Evolutionary conservation across 2,329 filamentous ascomycete species (phyloP).

Genomic region (Ustulina deusta): DNA sequence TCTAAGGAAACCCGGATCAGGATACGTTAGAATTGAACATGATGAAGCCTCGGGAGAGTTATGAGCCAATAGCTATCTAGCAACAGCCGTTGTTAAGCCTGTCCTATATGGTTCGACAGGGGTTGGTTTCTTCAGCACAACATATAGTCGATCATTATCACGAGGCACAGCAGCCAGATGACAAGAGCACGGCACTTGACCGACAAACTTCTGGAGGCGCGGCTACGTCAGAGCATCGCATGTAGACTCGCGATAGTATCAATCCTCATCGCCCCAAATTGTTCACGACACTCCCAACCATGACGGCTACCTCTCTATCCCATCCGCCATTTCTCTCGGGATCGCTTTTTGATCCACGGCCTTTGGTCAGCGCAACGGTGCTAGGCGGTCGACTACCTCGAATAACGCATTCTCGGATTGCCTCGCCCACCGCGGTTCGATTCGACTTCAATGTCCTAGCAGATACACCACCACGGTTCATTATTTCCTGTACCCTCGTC

Average conservation of each 20-base stretch:
- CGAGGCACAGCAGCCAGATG: not conserved
- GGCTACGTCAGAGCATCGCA: not conserved
- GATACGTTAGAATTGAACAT: not conserved
- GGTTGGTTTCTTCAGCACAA: not conserved
- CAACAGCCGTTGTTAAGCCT: not conserved
- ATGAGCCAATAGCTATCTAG: not conserved
- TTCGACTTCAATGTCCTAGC: slow-evolving; percentile 84
- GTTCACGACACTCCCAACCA: slow-evolving; percentile 85
- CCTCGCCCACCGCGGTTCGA: slow-evolving; percentile 77
- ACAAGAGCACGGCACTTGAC: not conserved
- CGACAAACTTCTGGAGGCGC: not conserved
- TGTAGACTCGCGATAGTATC: not conserved
- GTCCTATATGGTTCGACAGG: not conserved
- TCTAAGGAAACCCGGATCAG: too few relatives aligned
- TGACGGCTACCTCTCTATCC: slow-evolving; percentile 94
- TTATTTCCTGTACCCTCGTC: slow-evolving; percentile 83
- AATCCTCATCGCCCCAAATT: slow-evolving; percentile 59
- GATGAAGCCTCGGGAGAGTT: not conserved
- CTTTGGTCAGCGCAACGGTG: slow-evolving; percentile 59
- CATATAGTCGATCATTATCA: not conserved
- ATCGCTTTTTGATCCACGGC: slow-evolving; percentile 56
- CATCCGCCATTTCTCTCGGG: slow-evolving; percentile 68
- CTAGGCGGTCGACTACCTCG: slow-evolving; percentile 78
- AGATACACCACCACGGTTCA: slow-evolving; percentile 84
- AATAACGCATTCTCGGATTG: slow-evolving; percentile 85